These are phyloP conservation scores for Hansenula lynferdii DNA, from an alignment of 1,139 yeast species.

Conservation along the genomic window DNA sequence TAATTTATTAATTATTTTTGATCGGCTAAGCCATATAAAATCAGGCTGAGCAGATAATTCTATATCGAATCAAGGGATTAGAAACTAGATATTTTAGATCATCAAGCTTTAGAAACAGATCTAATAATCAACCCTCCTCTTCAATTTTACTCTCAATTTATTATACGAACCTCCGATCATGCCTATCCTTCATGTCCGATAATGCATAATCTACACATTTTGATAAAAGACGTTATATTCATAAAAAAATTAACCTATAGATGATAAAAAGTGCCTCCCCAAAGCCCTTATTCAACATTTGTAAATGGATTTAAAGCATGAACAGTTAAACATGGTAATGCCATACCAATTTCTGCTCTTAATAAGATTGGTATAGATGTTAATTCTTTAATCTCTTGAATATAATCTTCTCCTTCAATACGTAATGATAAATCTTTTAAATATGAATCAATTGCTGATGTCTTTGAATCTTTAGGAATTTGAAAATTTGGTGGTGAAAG, in stretches of 20 bases:
- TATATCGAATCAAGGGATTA: too few species aligned
- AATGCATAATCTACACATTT: too few species aligned
- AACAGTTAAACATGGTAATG: slow-evolving; percentile 90
- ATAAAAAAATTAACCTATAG: neutral
- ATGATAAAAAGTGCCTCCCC: neutral
- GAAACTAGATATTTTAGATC: too few species aligned
- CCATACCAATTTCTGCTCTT: slow-evolving; percentile 93
- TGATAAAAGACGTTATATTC: neutral
- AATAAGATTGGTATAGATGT: slow-evolving; percentile 78
- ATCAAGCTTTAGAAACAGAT: too few species aligned
- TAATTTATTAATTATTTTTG: too few species aligned
- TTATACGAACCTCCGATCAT: too few species aligned
- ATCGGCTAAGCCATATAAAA: too few species aligned
- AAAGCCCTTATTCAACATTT: slow-evolving; percentile 8
- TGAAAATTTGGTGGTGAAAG: slow-evolving; percentile 48
- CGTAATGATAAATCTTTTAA: slow-evolving; percentile 51
- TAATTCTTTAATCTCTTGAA: slow-evolving; percentile 81
- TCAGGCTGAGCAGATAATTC: too few species aligned
- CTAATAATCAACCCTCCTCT: too few species aligned
- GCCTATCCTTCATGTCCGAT: too few species aligned
- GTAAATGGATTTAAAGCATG: slow-evolving; percentile 87
- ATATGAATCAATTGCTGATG: slow-evolving; percentile 54
- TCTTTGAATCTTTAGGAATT: slow-evolving; percentile 37
- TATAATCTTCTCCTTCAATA: slow-evolving; percentile 52
- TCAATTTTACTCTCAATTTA: too few species aligned